Evolutionary conservation across 352 stramenopile genomes (phyloP), one percentile per base, ranked within the genome.

Genomic region (Globisporangium barbulae): DNA sequence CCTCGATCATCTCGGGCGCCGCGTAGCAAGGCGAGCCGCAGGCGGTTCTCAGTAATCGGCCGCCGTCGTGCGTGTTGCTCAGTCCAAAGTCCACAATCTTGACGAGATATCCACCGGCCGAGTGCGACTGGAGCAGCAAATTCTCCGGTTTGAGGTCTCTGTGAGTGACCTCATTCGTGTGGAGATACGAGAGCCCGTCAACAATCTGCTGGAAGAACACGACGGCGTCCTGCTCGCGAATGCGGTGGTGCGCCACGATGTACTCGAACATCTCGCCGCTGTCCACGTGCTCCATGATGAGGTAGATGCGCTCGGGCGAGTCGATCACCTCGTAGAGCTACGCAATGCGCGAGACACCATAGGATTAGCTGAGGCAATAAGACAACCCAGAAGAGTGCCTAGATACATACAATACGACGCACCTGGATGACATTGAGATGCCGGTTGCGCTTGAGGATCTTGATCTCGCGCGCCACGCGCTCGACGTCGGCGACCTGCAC

Each of bases 21-120:
- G 93, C 93, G 63, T 98, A 98, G 53, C 90, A 97, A 1, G 93
- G 93, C 3, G 87, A 97, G 6, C 93, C 93, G 58, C 93, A 98
- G 5, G 93, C 90, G 2, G 93, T 98, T 13, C 78, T 72, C 19
- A 98, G 70, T n/a, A 97, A 44, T 8, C 73, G 71, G 0, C 73
- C 78, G 31, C 70, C 71, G 21, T 98, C 91, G 68, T 97, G 85
- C 0, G 80, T 97, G 55, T 98, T 98, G 68, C 82, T 95, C 3
- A 98, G 75, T 1, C 93, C 93, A 82, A 97, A 98, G 66, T 98
- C 93, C 17, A 96, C 90, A 57, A 98, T 96, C 65, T 98, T 98
- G 67, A 96, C 74, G 5, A 76, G 55, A 22, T 69, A 76, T 31
- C 47, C 41, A 21, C 64, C 72, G 67, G 13, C 70, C 9, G 28